Evolutionary conservation across 2,329 filamentous ascomycete species (phyloP).

Genomic region (Xylaria sp.): DNA sequence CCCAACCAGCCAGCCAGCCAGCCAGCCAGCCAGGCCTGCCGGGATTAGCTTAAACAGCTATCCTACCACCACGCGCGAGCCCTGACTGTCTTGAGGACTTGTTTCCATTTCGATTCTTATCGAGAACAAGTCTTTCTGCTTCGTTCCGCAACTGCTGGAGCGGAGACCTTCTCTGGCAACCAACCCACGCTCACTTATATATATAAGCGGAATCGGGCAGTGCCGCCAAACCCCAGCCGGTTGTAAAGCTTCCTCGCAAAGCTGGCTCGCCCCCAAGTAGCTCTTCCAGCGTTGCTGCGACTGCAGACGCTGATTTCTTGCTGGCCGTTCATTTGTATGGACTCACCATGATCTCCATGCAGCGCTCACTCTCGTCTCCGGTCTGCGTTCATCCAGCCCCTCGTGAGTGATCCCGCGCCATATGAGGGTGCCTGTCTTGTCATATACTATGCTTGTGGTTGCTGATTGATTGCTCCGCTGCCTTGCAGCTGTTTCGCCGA

Average conservation of each 20-base stretch:
- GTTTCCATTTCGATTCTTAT: constrained; percentile 7
- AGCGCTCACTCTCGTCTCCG: constrained; percentile 67
- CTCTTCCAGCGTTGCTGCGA: constrained; percentile 38
- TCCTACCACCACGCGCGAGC: constrained; percentile 21
- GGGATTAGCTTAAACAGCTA: constrained; percentile 28
- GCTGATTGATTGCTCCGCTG: constrained; percentile 33
- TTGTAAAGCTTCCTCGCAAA: constrained; percentile 25
- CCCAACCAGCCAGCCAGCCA: constrained; percentile 11
- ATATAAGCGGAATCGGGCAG: constrained; percentile 15
- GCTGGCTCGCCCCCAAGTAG: constrained; percentile 36
- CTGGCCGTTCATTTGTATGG: constrained; percentile 46
- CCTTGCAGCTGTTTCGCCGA: constrained; percentile 56
- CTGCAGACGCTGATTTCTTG: constrained; percentile 44
- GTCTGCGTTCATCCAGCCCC: constrained; percentile 62
- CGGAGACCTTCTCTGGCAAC: constrained; percentile 13
- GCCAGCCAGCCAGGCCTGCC: constrained; percentile 17
- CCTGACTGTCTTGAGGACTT: constrained; percentile 13
- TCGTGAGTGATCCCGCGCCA: constrained; percentile 56
- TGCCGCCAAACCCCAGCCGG: not conserved
- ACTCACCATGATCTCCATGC: constrained; percentile 66
- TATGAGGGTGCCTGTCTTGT: not conserved
- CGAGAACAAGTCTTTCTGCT: constrained; percentile 8
- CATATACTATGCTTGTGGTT: constrained; percentile 18
- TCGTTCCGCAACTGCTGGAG: not conserved
- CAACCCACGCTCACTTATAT: not conserved